Evolutionary conservation across 345 rosid species (phyloP), one percentile per base, ranked within the genome.

Genomic region (Eucalyptus curtisii): DNA sequence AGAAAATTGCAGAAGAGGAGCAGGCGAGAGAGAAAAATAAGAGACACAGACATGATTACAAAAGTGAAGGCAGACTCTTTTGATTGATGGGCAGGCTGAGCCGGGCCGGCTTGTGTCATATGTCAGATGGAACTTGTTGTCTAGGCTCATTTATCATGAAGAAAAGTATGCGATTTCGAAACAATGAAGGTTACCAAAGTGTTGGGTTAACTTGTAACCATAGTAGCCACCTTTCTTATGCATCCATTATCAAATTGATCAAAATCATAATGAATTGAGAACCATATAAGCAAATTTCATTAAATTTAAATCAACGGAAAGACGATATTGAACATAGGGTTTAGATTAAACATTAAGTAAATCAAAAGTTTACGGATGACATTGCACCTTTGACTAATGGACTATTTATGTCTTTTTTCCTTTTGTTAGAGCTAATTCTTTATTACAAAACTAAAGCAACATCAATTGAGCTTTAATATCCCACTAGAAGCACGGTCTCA

Each of bases 111-210:
- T 53, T 1, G 2, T 20, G 57, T 5, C 10, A 20, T 8, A 53
- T 53, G 57, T 22, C 17, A 15, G 33, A 61, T 19, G 4, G 79
- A 31, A 14, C 79, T 31, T 31, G 20, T 15, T 66, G 79, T 66
- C 79, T 1, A 3, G 10, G 79, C 40, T 31, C 40, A 37, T 15
- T n/a, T 17, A 14, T n/a, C 10, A 7, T 7, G 10, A 13, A 7
- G 40, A 64, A 64, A 30, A 33, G 71, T 61, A 22, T 10, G 33
- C 5, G 17, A 61, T 61, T 61, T 61, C 17, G n/a, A 31, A 61
- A 30, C 19, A 19, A 16, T 1, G 3, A 2, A 1, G 3, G 33
- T 61, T 61, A 6, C 71, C 9, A 0, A 30, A 61, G 71, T 7
- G 19, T 61, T 30, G 19, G 71, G 71, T 61, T 61, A 12, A 61